Evolutionary conservation across 495 filamentous ascomycete species (phyloP), one percentile per base, ranked within the genome.

Genomic region (Daldinia loculata): DNA sequence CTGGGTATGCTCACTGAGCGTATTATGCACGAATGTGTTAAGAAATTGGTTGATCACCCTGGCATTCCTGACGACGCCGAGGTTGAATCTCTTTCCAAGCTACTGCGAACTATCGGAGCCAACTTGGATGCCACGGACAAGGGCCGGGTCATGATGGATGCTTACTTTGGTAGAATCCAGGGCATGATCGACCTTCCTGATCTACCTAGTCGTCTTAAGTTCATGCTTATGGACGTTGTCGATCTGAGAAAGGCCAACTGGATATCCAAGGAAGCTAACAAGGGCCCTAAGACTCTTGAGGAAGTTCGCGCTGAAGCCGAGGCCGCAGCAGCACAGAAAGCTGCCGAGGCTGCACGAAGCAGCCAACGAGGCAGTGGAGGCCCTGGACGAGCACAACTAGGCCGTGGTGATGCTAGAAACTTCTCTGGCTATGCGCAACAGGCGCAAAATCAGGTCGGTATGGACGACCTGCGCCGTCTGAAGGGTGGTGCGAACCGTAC

Each of bases 21-120:
- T 80, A 98, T 99, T 83, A 99, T 99, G 95, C 96, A 98, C 83
- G 93, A 98, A 83, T 99, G 95, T 86, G 93, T 98, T 12, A 90
- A 92, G 84, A 97, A 97, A 81, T 85, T 98, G 59, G 92, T 98
- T 59, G 95, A 99, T 80, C 98, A 96, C 80, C 89, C 94, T 72
- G 96, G 93, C 63, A 80, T 92, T 67, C 95, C 95, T 17, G 95
- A 99, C 74, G 95, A 98, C 80, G 92, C 94, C 26, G 95, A 97
- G 75, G 91, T 98, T 19, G 95, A 99, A 85, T 94, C 91, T 75
- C 89, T 99, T 79, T 92, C 89, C 67, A 97, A 94, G 80, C 87
- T 99, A 34, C 85, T 99, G 39, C 90, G 90, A 75, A 97, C 96
- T 24, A 95, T 99, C 64, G 95, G 95, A 83, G 82, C 79, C 69